Evolutionary conservation across 2,329 filamentous ascomycete genomes (phyloP), one percentile per base, ranked within the genome.

Genomic region (Simplicillium sp.): DNA sequence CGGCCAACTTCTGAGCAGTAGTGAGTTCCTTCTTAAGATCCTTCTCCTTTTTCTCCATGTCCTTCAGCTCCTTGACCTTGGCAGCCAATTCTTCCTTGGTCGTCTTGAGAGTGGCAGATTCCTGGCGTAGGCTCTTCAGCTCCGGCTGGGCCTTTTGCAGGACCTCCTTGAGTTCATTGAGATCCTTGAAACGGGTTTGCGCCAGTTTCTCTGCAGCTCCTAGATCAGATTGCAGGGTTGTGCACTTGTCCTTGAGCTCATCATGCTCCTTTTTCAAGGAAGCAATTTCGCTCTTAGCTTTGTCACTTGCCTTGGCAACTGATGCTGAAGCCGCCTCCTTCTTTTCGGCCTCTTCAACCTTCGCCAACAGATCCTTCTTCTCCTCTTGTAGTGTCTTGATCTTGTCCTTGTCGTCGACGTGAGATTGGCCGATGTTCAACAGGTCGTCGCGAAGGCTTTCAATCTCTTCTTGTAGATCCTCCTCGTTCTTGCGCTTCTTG

Each of bases 131-230:
- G 35, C 68, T 81, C 57, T 82, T 84, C 17, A 97, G 67, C 60
- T 98, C 90, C 0, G 87, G 84, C 54, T 96, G 89, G 1, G 84
- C 76, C 57, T 92, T 94, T 49, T 88, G 82, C 25, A 96, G 62
- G 3, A 89, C 70, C 46, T 90, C 84, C 15, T 82, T 76, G 36
- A 95, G 67, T 20, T 94, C 85, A 0, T 81, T 82, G 2, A 96
- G 67, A 44, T 97, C 89, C 59, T 88, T 94, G 67, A 88, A 97
- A 25, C 92, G 75, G 13, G 77, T 83, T 45, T 94, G 82, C 0
- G 92, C 87, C 11, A 97, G 73, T 60, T 94, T 80, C 57, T 96
- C 82, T 0, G 89, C 84, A 2, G 88, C 88, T 2, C 80, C 83
- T 3, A 97, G 72, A 55, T 98, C 90, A 0, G 83, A 86, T 54